Evolutionary conservation across 139 green algal genomes (phyloP), one percentile per base, ranked within the genome.

Genomic region (Nannochloris sp.): DNA sequence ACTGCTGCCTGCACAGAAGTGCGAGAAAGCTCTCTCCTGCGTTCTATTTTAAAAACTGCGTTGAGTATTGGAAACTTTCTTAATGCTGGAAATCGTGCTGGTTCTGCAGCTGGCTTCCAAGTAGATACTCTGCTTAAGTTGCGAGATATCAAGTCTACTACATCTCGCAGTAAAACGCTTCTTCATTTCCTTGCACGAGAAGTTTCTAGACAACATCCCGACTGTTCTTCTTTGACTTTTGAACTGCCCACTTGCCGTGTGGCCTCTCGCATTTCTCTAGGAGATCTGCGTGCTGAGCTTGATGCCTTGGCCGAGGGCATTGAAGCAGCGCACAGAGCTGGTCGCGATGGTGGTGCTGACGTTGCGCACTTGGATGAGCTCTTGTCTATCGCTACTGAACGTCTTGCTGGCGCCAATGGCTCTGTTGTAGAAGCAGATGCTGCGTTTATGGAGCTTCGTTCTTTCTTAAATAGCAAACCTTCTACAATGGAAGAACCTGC

Each of bases 181-280:
- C 67, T 85, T 46, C 80, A 89, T 67, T 84, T 84, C 58, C 35
- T 89, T 2, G 83, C 80, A 3, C 75, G 71, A 27, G 76, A 73
- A n/a, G 48, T 80, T 29, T 61, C 71, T 13, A 42, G 27, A 35
- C 45, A 76, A 35, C n/a, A 62, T 12, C 65, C 76, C 0, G 67
- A 61, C 0, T 31, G 29, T 47, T 47, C 59, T 55, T 60, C 27
- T 31, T 68, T 87, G 27, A 48, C 31, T 23, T 57, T 36, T 12
- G 60, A 74, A 39, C 68, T 87, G 27, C 59, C 30, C 15, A 68
- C 62, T 12, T 72, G 61, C 23, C 38, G 60, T 1, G 24, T 31
- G 0, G 80, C 79, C 2, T 60, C 64, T 7, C 54, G 59, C 37
- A n/a, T 87, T 32, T 65, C 65, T 42, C 25, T 77, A 6, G 4